Conservation (phyloP, 2,329 filamentous ascomycete genomes). For the Trematosphaeria pertusa region DNA sequence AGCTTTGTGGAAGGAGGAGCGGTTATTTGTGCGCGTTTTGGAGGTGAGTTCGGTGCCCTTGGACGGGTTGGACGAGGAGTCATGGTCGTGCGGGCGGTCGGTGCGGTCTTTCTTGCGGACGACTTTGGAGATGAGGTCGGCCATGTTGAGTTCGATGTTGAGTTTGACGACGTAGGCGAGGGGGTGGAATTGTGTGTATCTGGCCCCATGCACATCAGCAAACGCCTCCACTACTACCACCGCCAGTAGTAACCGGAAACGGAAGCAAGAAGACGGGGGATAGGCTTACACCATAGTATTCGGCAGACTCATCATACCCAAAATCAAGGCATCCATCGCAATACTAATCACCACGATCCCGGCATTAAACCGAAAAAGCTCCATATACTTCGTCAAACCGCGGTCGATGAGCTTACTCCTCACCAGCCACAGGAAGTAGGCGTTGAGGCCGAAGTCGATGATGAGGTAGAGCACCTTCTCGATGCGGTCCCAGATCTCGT, state of each 20-base stretch:
- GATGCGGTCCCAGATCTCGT: conserved; percentile 57
- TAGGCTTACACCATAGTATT: conserved; percentile 30
- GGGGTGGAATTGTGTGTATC: conserved; percentile 43
- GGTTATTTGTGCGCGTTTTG: too few species aligned
- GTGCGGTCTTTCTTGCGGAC: conserved; percentile 14
- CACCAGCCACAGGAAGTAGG: conserved; percentile 54
- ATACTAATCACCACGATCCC: conserved; percentile 39
- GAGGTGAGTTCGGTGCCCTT: conserved; percentile 6
- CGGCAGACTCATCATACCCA: conserved; percentile 36
- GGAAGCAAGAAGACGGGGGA: neutral
- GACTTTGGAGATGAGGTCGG: conserved; percentile 40
- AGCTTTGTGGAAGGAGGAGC: too few species aligned
- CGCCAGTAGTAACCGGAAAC: neutral
- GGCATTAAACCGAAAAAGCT: conserved; percentile 42
- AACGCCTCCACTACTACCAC: neutral
- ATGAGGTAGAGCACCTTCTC: conserved; percentile 58
- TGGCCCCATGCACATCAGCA: neutral
- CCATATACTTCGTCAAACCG: conserved; percentile 44
- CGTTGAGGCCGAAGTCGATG: conserved; percentile 57
- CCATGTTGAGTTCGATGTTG: conserved; percentile 48
- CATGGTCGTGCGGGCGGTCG: conserved; percentile 3
- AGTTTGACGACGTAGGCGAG: conserved; percentile 47
- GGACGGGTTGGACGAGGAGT: conserved; percentile 8
- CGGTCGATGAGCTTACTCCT: conserved; percentile 35
- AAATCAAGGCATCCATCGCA: conserved; percentile 44